Evolutionary conservation across 2,329 filamentous ascomycete species (phyloP), one percentile per base, ranked within the genome.

Genomic region (Neonectria magnoliae): DNA sequence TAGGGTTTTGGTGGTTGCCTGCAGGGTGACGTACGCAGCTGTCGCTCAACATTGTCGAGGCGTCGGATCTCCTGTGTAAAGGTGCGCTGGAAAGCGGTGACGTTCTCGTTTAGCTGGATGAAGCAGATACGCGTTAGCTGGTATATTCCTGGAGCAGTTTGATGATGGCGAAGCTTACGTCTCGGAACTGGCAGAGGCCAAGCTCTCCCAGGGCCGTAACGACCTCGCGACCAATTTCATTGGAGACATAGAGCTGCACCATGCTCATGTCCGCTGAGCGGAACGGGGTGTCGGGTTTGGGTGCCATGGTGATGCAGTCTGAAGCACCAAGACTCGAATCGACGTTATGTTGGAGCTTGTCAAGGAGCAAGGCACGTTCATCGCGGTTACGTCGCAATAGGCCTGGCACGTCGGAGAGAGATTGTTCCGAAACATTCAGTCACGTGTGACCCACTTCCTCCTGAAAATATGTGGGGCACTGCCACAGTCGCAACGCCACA

Each of bases 251-350:
- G 77, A 99, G 91, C 90, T 99, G 96, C 77, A 97, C 97, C 91
- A 99, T 91, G 87, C 94, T 98, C 96, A 99, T 99, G 82, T 98
- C 93, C 93, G 94, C 93, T 80, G 96, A 99, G 88, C 97, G 95
- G 90, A 99, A 98, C 85, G 98, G 93, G 82, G 94, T 97, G 84
- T 98, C 94, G 84, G 93, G 83, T 79, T 84, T 82, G 72, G 86
- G 84, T 81, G 88, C 88, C 89, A 91, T 91, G 75, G 68, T 68
- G 76, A 75, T 71, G 76, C 63, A 65, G 67, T 25, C 60, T 65
- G 65, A 62, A 69, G 69, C 76, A 73, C 76, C 77, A 70, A 69
- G 69, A 75, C 75, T 69, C 72, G 71, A 66, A 64, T 71, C 59
- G 64, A 73, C 65, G 70, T 72, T 71, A 67, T 65, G 68, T 70